Percentiles rank a stretch among this genome's conserved stretches.
phyloP scores from a whole-genome alignment of 176 grass and related monocot species.

The Cenchrus americanus region DNA sequence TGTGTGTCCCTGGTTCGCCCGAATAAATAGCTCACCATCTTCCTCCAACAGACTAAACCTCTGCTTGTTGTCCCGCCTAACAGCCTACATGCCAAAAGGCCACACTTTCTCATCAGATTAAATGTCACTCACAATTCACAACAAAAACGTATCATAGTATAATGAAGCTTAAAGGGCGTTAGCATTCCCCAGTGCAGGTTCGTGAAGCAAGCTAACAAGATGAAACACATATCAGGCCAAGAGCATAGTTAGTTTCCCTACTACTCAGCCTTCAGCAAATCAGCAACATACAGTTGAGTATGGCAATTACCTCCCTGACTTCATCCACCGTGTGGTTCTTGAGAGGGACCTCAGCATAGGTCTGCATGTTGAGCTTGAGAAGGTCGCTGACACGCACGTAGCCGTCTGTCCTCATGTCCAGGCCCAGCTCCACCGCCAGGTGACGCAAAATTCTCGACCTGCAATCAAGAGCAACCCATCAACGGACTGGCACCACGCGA shows the following conservation, averaged over 20 bases:
- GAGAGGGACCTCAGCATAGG: slow-evolving; percentile 75
- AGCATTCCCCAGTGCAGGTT: background rate
- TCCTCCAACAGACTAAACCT: slow-evolving; percentile 87
- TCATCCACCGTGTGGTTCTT: slow-evolving; percentile 81
- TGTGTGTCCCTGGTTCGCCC: slow-evolving; percentile 88
- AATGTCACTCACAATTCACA: background rate
- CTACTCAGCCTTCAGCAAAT: background rate
- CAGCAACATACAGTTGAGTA: background rate
- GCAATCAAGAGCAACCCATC: background rate
- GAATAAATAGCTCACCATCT: slow-evolving; percentile 73
- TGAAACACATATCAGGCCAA: background rate
- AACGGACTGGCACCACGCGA: background rate
- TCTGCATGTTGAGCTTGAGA: slow-evolving; percentile 62
- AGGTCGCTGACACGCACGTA: slow-evolving; percentile 76
- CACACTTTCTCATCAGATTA: background rate
- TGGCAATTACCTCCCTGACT: slow-evolving; percentile 63
- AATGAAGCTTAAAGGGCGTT: background rate
- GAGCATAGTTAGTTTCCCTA: background rate
- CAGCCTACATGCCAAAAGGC: slow-evolving; percentile 52
- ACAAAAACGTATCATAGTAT: background rate
- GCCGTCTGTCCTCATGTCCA: slow-evolving; percentile 79
- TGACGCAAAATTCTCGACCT: slow-evolving; percentile 82
- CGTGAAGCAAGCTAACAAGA: background rate
- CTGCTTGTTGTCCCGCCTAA: slow-evolving; percentile 83
- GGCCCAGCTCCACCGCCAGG: slow-evolving; percentile 80